Evolutionary conservation across 345 rosid genomes (phyloP).

Genomic region (Rhizophora apiculata): DNA sequence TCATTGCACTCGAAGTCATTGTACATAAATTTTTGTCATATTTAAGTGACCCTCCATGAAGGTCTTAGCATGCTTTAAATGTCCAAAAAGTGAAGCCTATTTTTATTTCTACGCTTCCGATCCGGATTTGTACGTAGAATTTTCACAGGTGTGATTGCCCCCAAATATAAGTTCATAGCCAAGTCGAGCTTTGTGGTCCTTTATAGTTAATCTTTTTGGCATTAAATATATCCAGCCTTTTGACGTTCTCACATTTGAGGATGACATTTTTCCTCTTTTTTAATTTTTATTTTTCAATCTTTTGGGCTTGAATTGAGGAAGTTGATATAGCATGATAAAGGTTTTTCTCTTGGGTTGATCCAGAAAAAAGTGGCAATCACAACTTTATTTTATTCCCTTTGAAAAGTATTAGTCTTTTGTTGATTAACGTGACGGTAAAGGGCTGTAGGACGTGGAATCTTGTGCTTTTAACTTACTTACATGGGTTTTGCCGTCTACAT

Average conservation of each 20-base stretch:
- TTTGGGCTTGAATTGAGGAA: constrained; percentile 9
- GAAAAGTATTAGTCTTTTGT: constrained; percentile 9
- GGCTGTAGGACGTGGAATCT: neutral
- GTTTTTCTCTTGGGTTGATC: constrained; percentile 20
- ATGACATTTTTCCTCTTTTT: constrained; percentile 2
- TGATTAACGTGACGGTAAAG: constrained; percentile 6
- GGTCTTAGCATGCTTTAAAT: too few species aligned
- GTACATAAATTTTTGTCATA: too few species aligned
- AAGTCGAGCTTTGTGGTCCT: neutral
- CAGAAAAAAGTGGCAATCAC: constrained; percentile 13
- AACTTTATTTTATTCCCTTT: constrained; percentile 12
- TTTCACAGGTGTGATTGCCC: neutral
- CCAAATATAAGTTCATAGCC: neutral
- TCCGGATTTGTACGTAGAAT: neutral
- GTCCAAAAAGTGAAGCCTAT: too few species aligned
- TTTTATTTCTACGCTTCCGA: too few species aligned
- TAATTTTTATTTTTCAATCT: neutral
- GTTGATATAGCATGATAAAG: constrained; percentile 14
- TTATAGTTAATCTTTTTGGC: neutral
- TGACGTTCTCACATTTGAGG: constrained; percentile 2
- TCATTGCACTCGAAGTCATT: too few species aligned
- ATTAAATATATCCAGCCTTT: neutral
- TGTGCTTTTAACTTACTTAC: constrained; percentile 6
- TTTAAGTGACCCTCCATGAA: too few species aligned
- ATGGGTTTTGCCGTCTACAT: neutral